Evolutionary conservation across 73 alveolate species (phyloP).

Genomic region (Diophrys appendiculata): DNA sequence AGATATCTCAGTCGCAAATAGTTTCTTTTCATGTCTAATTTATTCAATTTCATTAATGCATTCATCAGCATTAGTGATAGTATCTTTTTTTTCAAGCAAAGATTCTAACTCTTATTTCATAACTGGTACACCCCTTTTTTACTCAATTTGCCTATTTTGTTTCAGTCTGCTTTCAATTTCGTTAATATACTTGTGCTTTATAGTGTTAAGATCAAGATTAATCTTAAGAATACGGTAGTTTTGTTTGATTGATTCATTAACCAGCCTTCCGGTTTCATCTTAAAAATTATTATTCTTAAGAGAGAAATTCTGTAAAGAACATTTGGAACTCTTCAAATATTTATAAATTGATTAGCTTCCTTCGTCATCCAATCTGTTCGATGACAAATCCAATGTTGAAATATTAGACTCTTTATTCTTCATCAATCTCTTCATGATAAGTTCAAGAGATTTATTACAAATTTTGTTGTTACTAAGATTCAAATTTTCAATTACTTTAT

Average conservation of each 20-base stretch:
- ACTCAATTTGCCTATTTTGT: not conserved
- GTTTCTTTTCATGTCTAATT: too few relatives aligned
- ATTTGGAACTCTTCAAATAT: not conserved
- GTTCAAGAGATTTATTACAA: not conserved
- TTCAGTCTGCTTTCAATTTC: slow-evolving; percentile 8
- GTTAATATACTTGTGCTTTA: slow-evolving; percentile 31
- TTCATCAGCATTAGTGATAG: too few relatives aligned
- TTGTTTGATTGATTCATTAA: slow-evolving; percentile 13
- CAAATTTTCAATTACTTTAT: not conserved
- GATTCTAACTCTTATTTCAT: too few relatives aligned
- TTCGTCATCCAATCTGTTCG: not conserved
- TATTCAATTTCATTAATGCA: too few relatives aligned
- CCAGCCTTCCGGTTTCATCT: slow-evolving; percentile 35
- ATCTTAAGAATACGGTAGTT: slow-evolving; percentile 13
- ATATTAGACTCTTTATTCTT: not conserved
- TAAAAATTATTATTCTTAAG: slow-evolving; percentile 15
- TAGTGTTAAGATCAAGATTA: slow-evolving; percentile 21
- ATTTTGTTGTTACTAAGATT: not conserved
- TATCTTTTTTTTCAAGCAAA: too few relatives aligned
- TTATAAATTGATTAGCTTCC: not conserved
- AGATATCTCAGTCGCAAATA: too few relatives aligned
- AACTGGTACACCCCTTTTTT: not conserved
- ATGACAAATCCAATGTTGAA: not conserved
- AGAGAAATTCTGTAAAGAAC: not conserved
- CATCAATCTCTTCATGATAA: not conserved